Evolutionary conservation across 2,329 filamentous ascomycete species (phyloP).

Genomic region (Hansfordia pulvinata): DNA sequence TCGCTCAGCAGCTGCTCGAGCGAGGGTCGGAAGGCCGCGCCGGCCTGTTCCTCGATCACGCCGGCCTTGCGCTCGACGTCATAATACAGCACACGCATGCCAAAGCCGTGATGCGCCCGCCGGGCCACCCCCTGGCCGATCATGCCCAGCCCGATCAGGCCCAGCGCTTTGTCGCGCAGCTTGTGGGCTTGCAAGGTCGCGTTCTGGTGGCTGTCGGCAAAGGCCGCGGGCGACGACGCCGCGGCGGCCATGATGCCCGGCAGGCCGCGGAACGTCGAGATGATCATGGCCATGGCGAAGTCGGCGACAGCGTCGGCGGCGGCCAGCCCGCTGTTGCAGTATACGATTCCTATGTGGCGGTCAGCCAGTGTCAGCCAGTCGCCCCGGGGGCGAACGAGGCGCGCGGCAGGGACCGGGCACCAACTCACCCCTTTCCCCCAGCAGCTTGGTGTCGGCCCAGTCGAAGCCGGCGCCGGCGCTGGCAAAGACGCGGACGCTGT

Average conservation of each 20-base stretch:
- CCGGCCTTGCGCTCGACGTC: conserved; percentile 38
- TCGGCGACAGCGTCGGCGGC: conserved; percentile 63
- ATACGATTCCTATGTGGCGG: conserved; percentile 45
- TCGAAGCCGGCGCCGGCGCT: conserved; percentile 49
- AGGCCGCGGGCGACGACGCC: conserved; percentile 22
- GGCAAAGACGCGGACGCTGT: conserved; percentile 40
- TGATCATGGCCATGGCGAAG: conserved; percentile 53
- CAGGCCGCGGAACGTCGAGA: conserved; percentile 55
- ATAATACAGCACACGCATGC: conserved; percentile 53
- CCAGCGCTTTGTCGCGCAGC: conserved; percentile 45
- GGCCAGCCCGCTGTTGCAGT: conserved; percentile 60
- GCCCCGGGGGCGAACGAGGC: too few relatives aligned
- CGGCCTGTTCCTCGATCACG: conserved; percentile 23
- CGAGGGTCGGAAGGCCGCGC: conserved; percentile 33
- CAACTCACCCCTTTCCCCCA: conserved; percentile 44
- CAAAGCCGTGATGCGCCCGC: conserved; percentile 41
- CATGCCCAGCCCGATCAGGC: conserved; percentile 57
- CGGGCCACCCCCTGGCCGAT: conserved; percentile 50
- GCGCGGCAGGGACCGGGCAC: too few relatives aligned
- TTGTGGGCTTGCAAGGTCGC: conserved; percentile 49
- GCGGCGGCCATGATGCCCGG: conserved; percentile 50
- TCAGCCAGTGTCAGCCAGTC: too few relatives aligned
- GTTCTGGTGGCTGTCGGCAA: conserved; percentile 44
- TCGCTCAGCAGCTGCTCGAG: conserved; percentile 36
- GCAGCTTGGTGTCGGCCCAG: conserved; percentile 43